phyloP scores from a whole-genome alignment of 495 filamentous ascomycete genomes.

The Penicillium lividum region DNA sequence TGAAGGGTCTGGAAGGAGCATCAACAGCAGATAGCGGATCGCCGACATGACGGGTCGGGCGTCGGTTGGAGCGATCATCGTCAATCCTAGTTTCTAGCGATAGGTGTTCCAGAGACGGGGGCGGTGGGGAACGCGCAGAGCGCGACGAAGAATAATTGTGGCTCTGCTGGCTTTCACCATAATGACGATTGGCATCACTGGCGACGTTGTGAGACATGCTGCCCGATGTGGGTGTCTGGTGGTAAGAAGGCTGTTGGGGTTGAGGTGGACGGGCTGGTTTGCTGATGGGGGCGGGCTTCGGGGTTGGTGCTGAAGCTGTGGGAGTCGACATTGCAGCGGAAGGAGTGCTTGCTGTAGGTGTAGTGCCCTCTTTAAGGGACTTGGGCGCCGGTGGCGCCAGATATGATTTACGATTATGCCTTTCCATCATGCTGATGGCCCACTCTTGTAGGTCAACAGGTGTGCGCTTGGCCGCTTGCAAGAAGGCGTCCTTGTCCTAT shows the following conservation, averaged over 20 bases:
- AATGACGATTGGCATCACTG: constrained; percentile 36
- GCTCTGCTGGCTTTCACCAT: constrained; percentile 21
- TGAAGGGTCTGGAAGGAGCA: constrained; percentile 33
- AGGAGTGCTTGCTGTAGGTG: constrained; percentile 13
- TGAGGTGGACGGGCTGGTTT: constrained; percentile 54
- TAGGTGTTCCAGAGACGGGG: constrained; percentile 44
- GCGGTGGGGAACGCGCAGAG: constrained; percentile 33
- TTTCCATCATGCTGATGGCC: constrained; percentile 88
- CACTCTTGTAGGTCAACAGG: constrained; percentile 87
- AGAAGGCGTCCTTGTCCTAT: constrained; percentile 85
- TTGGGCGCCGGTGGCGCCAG: constrained; percentile 64
- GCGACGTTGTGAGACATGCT: constrained; percentile 65
- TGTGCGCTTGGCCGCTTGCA: constrained; percentile 92
- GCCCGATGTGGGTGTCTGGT: constrained; percentile 61
- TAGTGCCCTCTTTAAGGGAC: constrained; percentile 39
- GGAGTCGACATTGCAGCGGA: constrained; percentile 12
- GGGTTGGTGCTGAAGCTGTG: constrained; percentile 19
- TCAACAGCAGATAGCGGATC: constrained; percentile 45
- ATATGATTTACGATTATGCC: constrained; percentile 89
- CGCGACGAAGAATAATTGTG: constrained; percentile 29
- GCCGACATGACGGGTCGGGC: constrained; percentile 36
- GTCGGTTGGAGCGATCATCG: constrained; percentile 40
- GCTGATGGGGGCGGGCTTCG: constrained; percentile 29
- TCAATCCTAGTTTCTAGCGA: constrained; percentile 40
- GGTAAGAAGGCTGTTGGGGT: constrained; percentile 41